Percentiles rank a stretch among this genome's conserved stretches.
phyloP scores from a whole-genome alignment of 306 rosid species.

The Cajanus cajan region DNA sequence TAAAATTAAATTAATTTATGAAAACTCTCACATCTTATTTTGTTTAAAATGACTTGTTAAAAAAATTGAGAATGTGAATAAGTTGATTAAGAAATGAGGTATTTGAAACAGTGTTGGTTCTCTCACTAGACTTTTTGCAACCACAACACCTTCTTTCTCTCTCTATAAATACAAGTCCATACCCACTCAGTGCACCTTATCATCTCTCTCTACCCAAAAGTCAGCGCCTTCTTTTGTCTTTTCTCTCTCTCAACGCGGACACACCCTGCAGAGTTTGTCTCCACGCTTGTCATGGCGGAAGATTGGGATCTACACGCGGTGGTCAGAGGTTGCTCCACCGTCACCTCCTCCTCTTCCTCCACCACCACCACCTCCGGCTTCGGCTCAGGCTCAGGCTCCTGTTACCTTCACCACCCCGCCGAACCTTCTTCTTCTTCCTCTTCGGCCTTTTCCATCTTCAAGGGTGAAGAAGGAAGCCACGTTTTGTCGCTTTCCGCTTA shows the following conservation, averaged over 20 bases:
- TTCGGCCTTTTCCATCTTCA: constrained; percentile 28
- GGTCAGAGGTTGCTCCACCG: constrained; percentile 69
- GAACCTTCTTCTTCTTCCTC: neutral
- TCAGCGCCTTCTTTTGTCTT: constrained; percentile 62
- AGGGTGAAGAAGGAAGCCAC: constrained; percentile 28
- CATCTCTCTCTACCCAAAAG: constrained; percentile 39
- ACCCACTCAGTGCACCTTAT: constrained; percentile 29
- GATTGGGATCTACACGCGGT: constrained; percentile 98
- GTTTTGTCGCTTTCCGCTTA: constrained; percentile 42
- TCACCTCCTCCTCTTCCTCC: constrained; percentile 32
- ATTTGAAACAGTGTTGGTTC: no score
- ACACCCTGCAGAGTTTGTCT: constrained; percentile 37
- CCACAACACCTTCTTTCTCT: neutral
- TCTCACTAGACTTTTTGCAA: constrained; percentile 13
- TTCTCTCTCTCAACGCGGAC: constrained; percentile 24
- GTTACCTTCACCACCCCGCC: constrained; percentile 4
- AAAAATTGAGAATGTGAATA: no score
- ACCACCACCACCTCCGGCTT: constrained; percentile 2
- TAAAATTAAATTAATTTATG: no score
- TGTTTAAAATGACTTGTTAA: no score
- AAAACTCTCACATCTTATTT: no score
- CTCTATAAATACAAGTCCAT: constrained; percentile 41
- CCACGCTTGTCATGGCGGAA: constrained; percentile 49
- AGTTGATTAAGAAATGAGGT: no score
- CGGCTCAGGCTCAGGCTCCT: no score